Conservation (phyloP, 1,284 basidiomycete species). For the Naganishia sp. region DNA sequence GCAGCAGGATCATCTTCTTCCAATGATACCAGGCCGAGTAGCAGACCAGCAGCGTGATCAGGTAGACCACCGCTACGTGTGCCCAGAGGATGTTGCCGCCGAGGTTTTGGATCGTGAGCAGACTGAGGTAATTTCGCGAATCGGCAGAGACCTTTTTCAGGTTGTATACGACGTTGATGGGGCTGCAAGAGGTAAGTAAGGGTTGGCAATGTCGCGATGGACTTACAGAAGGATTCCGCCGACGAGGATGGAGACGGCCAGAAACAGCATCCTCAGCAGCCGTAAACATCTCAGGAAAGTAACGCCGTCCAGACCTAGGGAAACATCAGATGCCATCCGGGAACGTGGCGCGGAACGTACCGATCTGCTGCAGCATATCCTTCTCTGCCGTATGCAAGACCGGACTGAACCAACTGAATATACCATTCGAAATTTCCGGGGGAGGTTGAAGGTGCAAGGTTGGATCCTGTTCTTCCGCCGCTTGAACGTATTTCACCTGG, state of each 20-base stretch:
- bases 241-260: constrained; percentile 28
- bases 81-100: constrained; percentile 67
- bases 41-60: constrained; percentile 60
- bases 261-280: constrained; percentile 71
- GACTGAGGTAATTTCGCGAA: constrained; percentile 63
- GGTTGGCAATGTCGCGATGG: background rate
- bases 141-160: constrained; percentile 60
- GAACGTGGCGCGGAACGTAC: constrained; percentile 37
- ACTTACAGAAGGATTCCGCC: constrained; percentile 33
- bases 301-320: constrained; percentile 76
- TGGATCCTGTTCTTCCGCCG: constrained; percentile 29
- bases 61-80: constrained; percentile 72
- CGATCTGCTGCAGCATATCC: constrained; percentile 84
- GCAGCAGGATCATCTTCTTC: constrained; percentile 64
- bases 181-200: constrained; percentile 18
- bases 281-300: constrained; percentile 88
- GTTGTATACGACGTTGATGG: constrained; percentile 63
- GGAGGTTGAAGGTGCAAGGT: constrained; percentile 39
- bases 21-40: constrained; percentile 67
- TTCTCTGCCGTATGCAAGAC: constrained; percentile 80
- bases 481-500: constrained; percentile 34
- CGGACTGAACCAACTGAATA: constrained; percentile 86
- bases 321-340: background rate
- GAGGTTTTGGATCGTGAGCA: constrained; percentile 77
- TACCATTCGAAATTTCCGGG: constrained; percentile 69